Conservation (phyloP, 352 stramenopile genomes). For the Phytophthora hibernalis region DNA sequence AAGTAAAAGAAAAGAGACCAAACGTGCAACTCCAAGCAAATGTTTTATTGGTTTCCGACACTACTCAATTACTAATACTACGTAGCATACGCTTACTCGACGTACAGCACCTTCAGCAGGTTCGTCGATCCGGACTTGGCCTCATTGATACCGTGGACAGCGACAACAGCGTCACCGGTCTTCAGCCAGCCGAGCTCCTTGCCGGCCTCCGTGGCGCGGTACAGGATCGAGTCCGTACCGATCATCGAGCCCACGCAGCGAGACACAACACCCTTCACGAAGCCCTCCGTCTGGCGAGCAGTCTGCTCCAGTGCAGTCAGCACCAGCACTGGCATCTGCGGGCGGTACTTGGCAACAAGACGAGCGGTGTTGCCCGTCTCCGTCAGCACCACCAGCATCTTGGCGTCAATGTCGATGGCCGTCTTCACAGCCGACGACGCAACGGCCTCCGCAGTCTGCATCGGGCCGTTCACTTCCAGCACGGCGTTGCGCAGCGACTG, state of each 20-base stretch:
- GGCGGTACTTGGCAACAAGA: constrained; percentile 95
- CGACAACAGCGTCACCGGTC: constrained; percentile 87
- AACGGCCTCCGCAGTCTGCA: constrained; percentile 92
- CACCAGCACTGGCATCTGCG: constrained; percentile 54
- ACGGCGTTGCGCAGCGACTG: constrained; percentile 72
- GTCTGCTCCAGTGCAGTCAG: constrained; percentile 75
- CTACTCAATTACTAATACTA: constrained; percentile 7
- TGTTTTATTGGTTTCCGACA: not conserved
- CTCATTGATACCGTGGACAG: constrained; percentile 90
- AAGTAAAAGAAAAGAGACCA: no score
- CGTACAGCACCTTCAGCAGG: constrained; percentile 89
- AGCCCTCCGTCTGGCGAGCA: constrained; percentile 62
- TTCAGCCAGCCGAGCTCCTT: constrained; percentile 87
- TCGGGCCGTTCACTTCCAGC: constrained; percentile 58
- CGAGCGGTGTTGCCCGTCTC: constrained; percentile 94
- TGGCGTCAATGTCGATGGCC: constrained; percentile 95
- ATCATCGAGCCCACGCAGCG: constrained; percentile 84
- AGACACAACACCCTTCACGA: constrained; percentile 58
- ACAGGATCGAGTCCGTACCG: constrained; percentile 89
- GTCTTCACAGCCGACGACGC: constrained; percentile 97
- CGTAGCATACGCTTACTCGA: constrained; percentile 63
- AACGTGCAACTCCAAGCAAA: not conserved
- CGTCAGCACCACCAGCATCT: constrained; percentile 97
- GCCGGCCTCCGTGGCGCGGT: constrained; percentile 80
- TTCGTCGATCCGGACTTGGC: constrained; percentile 88